Base-by-base conservation (phyloP, 306 rosid genomes). In the Quercus bicolor region DNA sequence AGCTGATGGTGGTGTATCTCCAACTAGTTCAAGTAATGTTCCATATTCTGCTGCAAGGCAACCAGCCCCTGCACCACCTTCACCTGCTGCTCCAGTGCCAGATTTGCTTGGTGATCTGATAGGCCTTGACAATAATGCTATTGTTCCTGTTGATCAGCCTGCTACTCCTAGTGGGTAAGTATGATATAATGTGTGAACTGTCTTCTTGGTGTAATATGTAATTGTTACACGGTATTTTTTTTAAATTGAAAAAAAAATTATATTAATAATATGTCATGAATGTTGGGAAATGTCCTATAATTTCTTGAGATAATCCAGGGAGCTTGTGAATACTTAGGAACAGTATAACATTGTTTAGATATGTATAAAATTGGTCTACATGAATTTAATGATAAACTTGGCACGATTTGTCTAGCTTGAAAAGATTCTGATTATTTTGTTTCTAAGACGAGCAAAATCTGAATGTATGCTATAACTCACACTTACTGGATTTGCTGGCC, bases 31-130 rank as follows among this genome's bases (percentile, higher is more conserved):
- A 31, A 81, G 83, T 31, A 68, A 29, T 55, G 86, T 73, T 76
- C 81, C 88, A 79, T 86, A 84, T 84, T 45, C 84, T 57, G 80
- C 86, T 61, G 61, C 90, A 70, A 87, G 90, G 82, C 86, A 82
- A 82, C 79, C 90, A 73, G 81, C 69, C 73, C 79, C 90, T 70
- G 79, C 83, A 74, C 80, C 89, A 23, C 75, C 86, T 64, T 73
- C 96, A 66, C 68, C 91, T 78, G 82, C 83, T 78, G 89, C 91
- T 70, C 85, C 91, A 40, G 97, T 91, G 77, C 98, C 97, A 24
- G 98, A 95, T 87, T 90, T 95, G 86, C 98, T 95, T 75, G 97
- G 98, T 70, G 98, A 93, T 85, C 88, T 91, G 87, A 95, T 93
- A 7, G 98, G 98, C 80, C 85, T 86, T 82, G 98, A 95, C 82